phyloP scores from a whole-genome alignment of 345 rosid genomes.

The Rhodamnia rubescens region DNA sequence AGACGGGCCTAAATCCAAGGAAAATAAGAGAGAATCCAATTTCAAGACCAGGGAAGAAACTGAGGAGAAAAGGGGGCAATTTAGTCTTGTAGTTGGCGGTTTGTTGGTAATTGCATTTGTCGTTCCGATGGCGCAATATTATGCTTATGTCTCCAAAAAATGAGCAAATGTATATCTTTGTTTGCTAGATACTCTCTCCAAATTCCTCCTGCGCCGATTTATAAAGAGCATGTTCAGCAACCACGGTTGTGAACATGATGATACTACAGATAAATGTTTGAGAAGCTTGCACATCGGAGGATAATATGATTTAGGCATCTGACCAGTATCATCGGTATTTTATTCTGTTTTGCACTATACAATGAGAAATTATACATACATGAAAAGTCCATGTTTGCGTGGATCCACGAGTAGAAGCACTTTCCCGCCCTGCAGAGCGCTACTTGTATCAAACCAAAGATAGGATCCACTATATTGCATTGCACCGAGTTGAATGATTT shows the following conservation, averaged over 20 bases:
- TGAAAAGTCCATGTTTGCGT: neutral
- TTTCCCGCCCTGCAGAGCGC: neutral
- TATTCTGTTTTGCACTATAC: neutral
- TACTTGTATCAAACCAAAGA: neutral
- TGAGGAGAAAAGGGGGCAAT: slow-evolving; percentile 92
- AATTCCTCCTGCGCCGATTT: neutral
- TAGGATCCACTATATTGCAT: neutral
- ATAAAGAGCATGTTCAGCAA: neutral
- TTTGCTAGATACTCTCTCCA: neutral
- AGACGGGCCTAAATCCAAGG: slow-evolving; percentile 65
- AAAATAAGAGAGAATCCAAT: slow-evolving; percentile 81
- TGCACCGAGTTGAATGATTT: neutral
- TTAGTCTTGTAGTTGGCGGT: slow-evolving; percentile 91
- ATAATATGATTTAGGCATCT: neutral
- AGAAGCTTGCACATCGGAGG: neutral
- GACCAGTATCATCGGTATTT: neutral
- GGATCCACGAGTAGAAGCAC: neutral
- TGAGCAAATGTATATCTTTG: slow-evolving; percentile 6
- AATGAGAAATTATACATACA: neutral
- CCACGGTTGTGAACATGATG: neutral
- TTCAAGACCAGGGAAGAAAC: slow-evolving; percentile 87
- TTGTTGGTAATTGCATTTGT: slow-evolving; percentile 84
- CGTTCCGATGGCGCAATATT: slow-evolving; percentile 97
- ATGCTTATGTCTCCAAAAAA: slow-evolving; percentile 82
- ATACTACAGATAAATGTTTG: neutral